phyloP scores from a whole-genome alignment of 2,329 filamentous ascomycete species.

The Aphanocladium album region DNA sequence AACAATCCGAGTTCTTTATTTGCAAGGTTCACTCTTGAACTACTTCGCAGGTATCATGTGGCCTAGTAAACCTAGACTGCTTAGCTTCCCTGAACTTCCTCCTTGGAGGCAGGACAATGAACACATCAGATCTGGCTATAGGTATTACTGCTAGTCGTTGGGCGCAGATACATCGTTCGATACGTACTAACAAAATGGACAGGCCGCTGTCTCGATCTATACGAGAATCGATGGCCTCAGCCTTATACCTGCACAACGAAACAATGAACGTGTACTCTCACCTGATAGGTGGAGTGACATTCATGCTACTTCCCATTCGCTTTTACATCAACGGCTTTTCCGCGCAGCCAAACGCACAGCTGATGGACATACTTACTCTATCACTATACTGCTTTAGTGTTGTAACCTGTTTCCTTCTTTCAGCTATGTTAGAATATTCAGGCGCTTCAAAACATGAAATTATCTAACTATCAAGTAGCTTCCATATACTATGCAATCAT shows the following conservation, averaged over 20 bases:
- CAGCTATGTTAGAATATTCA: constrained; percentile 14
- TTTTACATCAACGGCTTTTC: constrained; percentile 5
- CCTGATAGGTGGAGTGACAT: constrained; percentile 11
- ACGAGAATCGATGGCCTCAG: constrained; percentile 2
- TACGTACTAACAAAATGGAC: no score
- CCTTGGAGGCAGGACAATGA: constrained; percentile 11
- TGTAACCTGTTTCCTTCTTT: constrained; percentile 18
- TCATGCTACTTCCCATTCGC: constrained; percentile 10
- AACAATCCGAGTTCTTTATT: background rate
- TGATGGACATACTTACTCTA: constrained; percentile 14
- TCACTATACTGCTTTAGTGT: constrained; percentile 17
- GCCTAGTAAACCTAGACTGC: constrained; percentile 6
- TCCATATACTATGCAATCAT: constrained; percentile 8
- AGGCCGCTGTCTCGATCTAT: constrained; percentile 13
- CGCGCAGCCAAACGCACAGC: background rate
- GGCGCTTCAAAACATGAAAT: no score
- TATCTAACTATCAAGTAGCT: constrained; percentile 10
- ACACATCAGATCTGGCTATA: constrained; percentile 11
- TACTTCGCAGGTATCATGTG: background rate
- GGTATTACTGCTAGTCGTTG: background rate
- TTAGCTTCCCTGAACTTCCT: constrained; percentile 8
- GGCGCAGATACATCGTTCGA: background rate
- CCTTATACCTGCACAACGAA: constrained; percentile 16
- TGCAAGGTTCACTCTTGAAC: background rate
- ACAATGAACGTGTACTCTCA: constrained; percentile 14